Conservation (phyloP, 2,329 filamentous ascomycete genomes). For the Penicillium decumbens region DNA sequence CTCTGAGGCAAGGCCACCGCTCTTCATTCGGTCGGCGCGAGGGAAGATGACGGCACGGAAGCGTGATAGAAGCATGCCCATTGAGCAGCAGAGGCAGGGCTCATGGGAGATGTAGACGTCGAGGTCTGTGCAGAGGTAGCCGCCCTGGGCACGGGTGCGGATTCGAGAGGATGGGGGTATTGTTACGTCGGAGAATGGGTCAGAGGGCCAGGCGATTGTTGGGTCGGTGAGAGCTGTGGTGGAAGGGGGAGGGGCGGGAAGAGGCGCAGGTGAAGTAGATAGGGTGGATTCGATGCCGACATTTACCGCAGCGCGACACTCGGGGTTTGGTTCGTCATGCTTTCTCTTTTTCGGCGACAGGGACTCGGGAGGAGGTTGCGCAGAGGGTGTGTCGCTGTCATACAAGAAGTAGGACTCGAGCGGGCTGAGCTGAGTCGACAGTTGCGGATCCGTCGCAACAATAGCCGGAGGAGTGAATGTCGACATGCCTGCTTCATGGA, state of each 20-base stretch:
- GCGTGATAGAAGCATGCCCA: conserved; percentile 90
- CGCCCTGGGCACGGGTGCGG: conserved; percentile 67
- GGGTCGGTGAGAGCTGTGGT: conserved; percentile 2
- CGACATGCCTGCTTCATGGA: conserved; percentile 1
- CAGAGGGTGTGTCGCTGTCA: conserved; percentile 10
- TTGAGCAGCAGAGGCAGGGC: conserved; percentile 92
- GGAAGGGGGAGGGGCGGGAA: conserved; percentile 12
- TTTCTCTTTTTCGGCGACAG: conserved; percentile 21
- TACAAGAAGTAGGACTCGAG: conserved; percentile 46
- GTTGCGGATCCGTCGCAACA: conserved; percentile 6
- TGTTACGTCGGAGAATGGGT: not conserved
- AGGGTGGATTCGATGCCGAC: not conserved
- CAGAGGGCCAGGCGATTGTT: not conserved
- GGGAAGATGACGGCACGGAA: conserved; percentile 79
- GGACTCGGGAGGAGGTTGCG: conserved; percentile 49
- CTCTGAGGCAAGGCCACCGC: conserved; percentile 78
- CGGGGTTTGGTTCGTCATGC: conserved; percentile 11
- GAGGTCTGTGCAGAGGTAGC: conserved; percentile 89
- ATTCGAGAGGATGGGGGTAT: conserved; percentile 54
- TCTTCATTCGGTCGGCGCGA: conserved; percentile 63
- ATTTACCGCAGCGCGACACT: conserved; percentile 1
- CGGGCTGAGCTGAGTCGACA: conserved; percentile 19
- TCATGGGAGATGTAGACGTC: conserved; percentile 95
- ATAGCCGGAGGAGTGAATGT: not conserved
- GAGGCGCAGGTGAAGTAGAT: not conserved